A percentile compares a stretch with the other conserved stretches of the same genome.
phyloP scores from a whole-genome alignment of 192 early-diverging fungal species.

The Coemansia umbellata region DNA sequence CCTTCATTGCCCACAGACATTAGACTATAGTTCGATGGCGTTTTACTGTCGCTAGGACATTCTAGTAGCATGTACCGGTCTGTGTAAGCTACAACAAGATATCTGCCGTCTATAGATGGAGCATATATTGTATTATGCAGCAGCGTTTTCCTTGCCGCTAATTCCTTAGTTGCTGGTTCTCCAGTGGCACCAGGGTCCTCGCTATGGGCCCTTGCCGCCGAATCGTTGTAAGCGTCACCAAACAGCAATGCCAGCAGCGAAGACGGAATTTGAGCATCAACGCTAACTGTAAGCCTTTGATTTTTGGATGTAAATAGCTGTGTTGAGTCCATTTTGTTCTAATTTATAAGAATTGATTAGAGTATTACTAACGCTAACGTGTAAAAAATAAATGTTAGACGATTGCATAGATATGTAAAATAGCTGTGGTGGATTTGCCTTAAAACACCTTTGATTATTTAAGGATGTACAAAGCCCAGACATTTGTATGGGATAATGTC shows the following conservation, averaged over 20 bases:
- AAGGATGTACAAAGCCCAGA: too few species aligned
- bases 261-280: constrained; percentile 15
- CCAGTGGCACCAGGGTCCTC: not conserved
- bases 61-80: constrained; percentile 38
- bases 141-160: not conserved
- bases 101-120: constrained; percentile 14
- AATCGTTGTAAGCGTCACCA: constrained; percentile 4
- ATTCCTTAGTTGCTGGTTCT: not conserved
- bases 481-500: too few species aligned
- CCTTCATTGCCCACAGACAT: constrained; percentile 38
- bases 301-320: constrained; percentile 23
- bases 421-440: too few species aligned
- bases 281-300: constrained; percentile 1
- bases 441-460: too few species aligned
- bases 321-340: constrained; percentile 2
- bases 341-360: too few species aligned
- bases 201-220: not conserved
- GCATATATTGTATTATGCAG: constrained; percentile 15
- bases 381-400: too few species aligned
- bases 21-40: constrained; percentile 10
- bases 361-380: too few species aligned
- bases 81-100: constrained; percentile 23
- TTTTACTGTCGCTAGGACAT: constrained; percentile 1
- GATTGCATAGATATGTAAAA: too few species aligned
- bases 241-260: constrained; percentile 26